Conservation (phyloP, 805 yeast genomes). For the Candida taoyuanica region DNA sequence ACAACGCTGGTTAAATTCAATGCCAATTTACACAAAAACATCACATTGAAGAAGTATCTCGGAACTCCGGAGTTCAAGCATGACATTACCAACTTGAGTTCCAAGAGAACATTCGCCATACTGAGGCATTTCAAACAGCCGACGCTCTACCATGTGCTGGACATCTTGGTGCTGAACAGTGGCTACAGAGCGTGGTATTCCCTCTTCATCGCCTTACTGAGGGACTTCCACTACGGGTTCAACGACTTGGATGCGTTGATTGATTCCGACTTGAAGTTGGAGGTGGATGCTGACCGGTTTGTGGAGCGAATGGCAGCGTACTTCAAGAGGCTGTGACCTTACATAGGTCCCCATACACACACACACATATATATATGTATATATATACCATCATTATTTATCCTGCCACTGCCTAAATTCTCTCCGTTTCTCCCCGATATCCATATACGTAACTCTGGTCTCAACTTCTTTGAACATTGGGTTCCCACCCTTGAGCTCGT, state of each 20-base stretch:
- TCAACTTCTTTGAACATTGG: slow-evolving; percentile 43
- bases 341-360: neutral
- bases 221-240: slow-evolving; percentile 50
- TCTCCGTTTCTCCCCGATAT: slow-evolving; percentile 40
- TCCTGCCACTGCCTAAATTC: slow-evolving; percentile 31
- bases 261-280: too few species aligned
- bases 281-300: slow-evolving; percentile 20
- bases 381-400: neutral
- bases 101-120: slow-evolving; percentile 6
- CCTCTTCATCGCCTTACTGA: slow-evolving; percentile 35
- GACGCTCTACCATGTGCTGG: slow-evolving; percentile 18
- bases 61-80: slow-evolving; percentile 6
- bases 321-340: slow-evolving; percentile 21
- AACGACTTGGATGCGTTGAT: slow-evolving; percentile 29
- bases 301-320: slow-evolving; percentile 18
- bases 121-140: slow-evolving; percentile 7
- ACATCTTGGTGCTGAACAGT: slow-evolving; percentile 15
- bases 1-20: slow-evolving; percentile 16
- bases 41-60: slow-evolving; percentile 12
- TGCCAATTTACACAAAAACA: slow-evolving; percentile 15
- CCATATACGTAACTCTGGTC: slow-evolving; percentile 47
- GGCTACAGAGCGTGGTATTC: slow-evolving; percentile 39
- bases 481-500: slow-evolving; percentile 43
- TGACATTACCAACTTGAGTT: slow-evolving; percentile 11
- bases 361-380: neutral